Conservation (phyloP, 768 basidiomycete species). For the Tricholoma flavovirens region DNA sequence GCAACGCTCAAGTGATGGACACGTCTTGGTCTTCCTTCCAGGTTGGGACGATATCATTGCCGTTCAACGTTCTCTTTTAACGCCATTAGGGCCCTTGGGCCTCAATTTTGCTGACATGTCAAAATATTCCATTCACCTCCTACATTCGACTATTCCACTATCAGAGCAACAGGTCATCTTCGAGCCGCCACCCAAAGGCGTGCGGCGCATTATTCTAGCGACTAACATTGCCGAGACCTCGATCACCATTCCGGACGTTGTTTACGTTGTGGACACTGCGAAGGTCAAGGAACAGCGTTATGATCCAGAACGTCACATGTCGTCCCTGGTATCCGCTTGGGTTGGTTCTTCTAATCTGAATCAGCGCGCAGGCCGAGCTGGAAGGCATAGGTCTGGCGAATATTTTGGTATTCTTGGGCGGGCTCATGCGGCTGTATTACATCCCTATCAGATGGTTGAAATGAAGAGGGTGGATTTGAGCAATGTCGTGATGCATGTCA, state of each 20-base stretch:
- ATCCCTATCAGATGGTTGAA: constrained; percentile 85
- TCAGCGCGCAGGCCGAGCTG: constrained; percentile 89
- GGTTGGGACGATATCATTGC: constrained; percentile 87
- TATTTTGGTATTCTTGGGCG: constrained; percentile 82
- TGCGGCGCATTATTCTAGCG: constrained; percentile 84
- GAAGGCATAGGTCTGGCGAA: constrained; percentile 84
- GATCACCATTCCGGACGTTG: constrained; percentile 91
- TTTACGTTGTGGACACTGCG: constrained; percentile 88
- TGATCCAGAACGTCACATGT: constrained; percentile 84
- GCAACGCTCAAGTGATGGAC: constrained; percentile 68
- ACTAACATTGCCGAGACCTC: constrained; percentile 97
- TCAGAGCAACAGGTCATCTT: constrained; percentile 88
- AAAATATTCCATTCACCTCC: constrained; percentile 66
- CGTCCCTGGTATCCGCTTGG: constrained; percentile 86
- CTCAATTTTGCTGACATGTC: constrained; percentile 54
- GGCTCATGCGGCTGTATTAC: constrained; percentile 51
- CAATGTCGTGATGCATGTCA: constrained; percentile 95
- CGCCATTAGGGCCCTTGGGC: constrained; percentile 43
- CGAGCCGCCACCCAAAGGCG: constrained; percentile 67
- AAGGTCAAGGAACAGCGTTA: constrained; percentile 87
- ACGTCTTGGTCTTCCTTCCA: constrained; percentile 88
- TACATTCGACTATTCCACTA: constrained; percentile 88
- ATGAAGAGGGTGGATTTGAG: constrained; percentile 90
- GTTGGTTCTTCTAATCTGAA: constrained; percentile 86
- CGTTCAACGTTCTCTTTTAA: constrained; percentile 59